phyloP scores from a whole-genome alignment of 352 stramenopile genomes.

The Phytophthora litchii region DNA sequence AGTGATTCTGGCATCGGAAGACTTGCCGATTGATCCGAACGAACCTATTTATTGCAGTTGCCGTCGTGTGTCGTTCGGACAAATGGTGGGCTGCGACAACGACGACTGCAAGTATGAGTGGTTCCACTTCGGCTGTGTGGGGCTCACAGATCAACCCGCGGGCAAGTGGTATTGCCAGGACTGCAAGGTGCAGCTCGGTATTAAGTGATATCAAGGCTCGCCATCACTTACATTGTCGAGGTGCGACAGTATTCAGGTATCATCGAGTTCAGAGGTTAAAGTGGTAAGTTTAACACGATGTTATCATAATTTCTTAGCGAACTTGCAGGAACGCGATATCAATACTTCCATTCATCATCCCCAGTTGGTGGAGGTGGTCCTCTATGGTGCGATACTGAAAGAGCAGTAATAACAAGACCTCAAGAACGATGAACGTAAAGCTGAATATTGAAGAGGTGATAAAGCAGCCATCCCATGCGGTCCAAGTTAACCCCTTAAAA shows the following conservation, averaged over 20 bases:
- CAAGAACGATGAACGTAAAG: not conserved
- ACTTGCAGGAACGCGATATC: too few species aligned
- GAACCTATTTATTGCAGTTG: conserved; percentile 90
- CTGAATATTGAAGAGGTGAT: not conserved
- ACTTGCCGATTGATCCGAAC: conserved; percentile 87
- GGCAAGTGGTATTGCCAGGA: conserved; percentile 88
- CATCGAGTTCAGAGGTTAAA: too few species aligned
- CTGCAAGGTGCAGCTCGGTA: conserved; percentile 71
- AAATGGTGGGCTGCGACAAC: conserved; percentile 94
- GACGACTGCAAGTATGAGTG: conserved; percentile 94
- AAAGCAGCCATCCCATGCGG: too few species aligned
- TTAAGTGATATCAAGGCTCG: too few species aligned
- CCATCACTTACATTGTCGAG: too few species aligned
- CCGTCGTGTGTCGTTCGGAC: conserved; percentile 86
- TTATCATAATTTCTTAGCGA: too few species aligned
- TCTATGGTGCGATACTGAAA: too few species aligned
- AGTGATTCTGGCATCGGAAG: conserved; percentile 62
- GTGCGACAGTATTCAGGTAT: too few species aligned
- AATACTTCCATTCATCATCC: too few species aligned
- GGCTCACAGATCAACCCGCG: conserved; percentile 80
- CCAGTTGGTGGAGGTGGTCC: too few species aligned
- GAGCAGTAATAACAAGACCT: not conserved
- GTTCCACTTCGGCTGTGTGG: conserved; percentile 92
- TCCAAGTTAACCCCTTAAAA: too few species aligned
- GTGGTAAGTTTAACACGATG: too few species aligned